Conservation (phyloP, 2,329 filamentous ascomycete genomes). For the Sclerotinia spermophila region DNA sequence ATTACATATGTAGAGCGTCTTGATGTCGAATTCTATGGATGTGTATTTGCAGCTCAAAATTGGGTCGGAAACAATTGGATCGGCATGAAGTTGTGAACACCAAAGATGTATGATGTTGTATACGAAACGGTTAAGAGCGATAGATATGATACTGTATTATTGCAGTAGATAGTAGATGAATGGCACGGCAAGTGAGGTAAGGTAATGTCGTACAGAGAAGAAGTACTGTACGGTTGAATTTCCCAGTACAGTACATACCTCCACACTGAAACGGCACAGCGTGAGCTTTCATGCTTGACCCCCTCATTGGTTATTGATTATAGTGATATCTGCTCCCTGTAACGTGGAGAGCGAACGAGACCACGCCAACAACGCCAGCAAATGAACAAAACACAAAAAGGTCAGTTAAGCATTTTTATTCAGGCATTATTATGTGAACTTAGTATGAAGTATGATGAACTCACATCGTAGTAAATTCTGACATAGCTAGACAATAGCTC, state of each 20-base stretch:
- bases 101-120: slow-evolving; percentile 7
- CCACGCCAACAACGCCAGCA: slow-evolving; percentile 14
- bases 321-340: slow-evolving; percentile 16
- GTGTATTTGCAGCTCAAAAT: neutral
- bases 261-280: slow-evolving; percentile 18
- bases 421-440: slow-evolving; percentile 4
- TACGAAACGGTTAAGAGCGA: slow-evolving; percentile 1
- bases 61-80: slow-evolving; percentile 4
- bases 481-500: neutral
- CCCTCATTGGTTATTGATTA: slow-evolving; percentile 8
- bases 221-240: slow-evolving; percentile 5
- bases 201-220: slow-evolving; percentile 13
- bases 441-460: neutral
- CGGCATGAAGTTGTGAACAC: slow-evolving; percentile 2
- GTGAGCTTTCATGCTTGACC: slow-evolving; percentile 15
- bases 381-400: slow-evolving; percentile 5
- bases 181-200: neutral
- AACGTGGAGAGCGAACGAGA: slow-evolving; percentile 10
- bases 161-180: neutral
- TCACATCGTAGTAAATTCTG: slow-evolving; percentile 14
- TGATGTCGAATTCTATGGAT: neutral
- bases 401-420: slow-evolving; percentile 9
- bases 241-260: neutral
- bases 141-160: neutral
- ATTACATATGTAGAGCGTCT: slow-evolving; percentile 4